A percentile compares a stretch with the other conserved stretches of the same genome.
phyloP scores from a whole-genome alignment of 306 rosid genomes.

The Rosa chinensis region DNA sequence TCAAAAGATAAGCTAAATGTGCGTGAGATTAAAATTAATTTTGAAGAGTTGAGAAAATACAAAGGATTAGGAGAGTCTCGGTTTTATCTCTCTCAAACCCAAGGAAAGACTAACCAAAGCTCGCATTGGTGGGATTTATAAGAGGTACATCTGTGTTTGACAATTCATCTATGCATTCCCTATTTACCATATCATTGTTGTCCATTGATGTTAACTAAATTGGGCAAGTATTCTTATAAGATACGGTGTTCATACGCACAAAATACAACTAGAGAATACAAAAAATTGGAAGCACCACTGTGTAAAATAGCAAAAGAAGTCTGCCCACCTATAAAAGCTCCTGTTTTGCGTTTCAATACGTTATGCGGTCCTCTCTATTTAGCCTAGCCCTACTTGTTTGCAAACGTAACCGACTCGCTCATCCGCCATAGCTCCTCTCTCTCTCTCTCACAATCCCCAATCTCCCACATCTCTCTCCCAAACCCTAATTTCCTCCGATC shows the following conservation, averaged over 20 bases:
- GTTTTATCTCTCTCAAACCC: too few species aligned
- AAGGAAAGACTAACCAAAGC: neutral
- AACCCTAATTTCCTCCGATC: slow-evolving; percentile 16
- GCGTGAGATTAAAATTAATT: too few species aligned
- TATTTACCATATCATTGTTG: neutral
- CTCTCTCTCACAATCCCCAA: neutral
- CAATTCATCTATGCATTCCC: too few species aligned
- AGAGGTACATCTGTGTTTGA: too few species aligned
- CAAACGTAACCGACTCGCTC: slow-evolving; percentile 15
- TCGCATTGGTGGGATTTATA: too few species aligned
- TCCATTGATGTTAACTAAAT: neutral
- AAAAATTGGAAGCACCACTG: slow-evolving; percentile 18
- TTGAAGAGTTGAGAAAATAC: too few species aligned
- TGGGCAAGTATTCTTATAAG: neutral
- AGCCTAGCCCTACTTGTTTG: slow-evolving; percentile 39
- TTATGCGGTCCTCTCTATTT: slow-evolving; percentile 33
- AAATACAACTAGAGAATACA: neutral
- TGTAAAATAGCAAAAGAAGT: slow-evolving; percentile 9
- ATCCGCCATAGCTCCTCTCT: neutral
- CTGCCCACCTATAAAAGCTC: slow-evolving; percentile 19
- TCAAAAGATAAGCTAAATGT: too few species aligned
- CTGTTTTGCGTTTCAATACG: slow-evolving; percentile 22
- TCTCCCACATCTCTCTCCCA: neutral
- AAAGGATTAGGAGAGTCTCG: too few species aligned
- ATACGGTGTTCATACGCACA: neutral